Evolutionary conservation across 345 rosid species (phyloP), one percentile per base, ranked within the genome.

Genomic region (Brassica incana): DNA sequence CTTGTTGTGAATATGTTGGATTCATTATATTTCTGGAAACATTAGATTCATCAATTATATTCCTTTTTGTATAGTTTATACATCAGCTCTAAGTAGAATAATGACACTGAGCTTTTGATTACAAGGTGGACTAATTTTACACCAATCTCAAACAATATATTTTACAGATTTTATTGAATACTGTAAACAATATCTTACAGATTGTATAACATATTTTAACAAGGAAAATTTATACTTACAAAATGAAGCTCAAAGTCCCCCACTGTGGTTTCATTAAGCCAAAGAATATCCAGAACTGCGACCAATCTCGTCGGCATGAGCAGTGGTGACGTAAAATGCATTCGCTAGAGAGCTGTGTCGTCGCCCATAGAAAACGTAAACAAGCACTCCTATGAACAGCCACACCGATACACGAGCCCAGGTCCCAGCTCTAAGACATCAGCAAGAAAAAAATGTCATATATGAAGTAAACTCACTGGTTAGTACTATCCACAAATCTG

Each of bases 401-500:
- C 97, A 91, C 36, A 89, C 83, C 0, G 93, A 90, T 54, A 93
- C 97, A 63, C 97, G 89, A 50, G 85, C 85, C 98, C 95, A 93
- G 83, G 62, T 83, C 18, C 15, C 33, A 61, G 75, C 75, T 61
- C 80, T 77, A 61, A 69, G 69, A 69, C 63, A 60, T 60, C 48
- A 30, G 12, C 27, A 69, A 20, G n/a, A 29, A 12, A 15, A 23
- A 50, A 20, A 71, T 23, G 69, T 45, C 74, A 73, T n/a, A 38
- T 8, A 27, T 16, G 5, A 1, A 27, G 48, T 65, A 15, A 72
- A 78, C 36, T 72, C 66, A 73, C 58, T 3, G 7, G 4, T 3
- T 72, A 56, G 52, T 73, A 48, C 54, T 48, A 56, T 56, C 6
- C 68, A 71, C 4, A 71, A 64, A 54, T 25, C 6, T 65, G 15